Evolutionary conservation across 179 eudicot species (phyloP).

Genomic region (Beta macrorhiza): DNA sequence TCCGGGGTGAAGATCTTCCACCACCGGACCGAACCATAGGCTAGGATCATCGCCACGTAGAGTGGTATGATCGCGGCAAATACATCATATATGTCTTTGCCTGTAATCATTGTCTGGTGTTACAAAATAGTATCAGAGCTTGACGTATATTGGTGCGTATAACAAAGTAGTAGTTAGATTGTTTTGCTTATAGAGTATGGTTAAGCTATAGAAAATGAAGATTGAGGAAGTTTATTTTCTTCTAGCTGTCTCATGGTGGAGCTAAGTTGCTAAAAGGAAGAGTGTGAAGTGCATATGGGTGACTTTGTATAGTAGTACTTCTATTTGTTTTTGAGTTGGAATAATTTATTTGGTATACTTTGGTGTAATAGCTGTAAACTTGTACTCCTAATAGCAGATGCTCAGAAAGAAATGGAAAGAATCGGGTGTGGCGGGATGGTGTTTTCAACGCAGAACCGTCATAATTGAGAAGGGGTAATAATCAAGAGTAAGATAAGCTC

Average conservation of each 20-base stretch:
- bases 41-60: conserved; percentile 74
- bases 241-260: conserved; percentile 11
- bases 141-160: no score
- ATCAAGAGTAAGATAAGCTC: background rate
- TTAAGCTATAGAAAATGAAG: conserved; percentile 3
- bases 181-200: background rate
- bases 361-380: conserved; percentile 21
- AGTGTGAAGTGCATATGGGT: background rate
- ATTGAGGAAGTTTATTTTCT: background rate
- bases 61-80: conserved; percentile 60
- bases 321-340: background rate
- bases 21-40: conserved; percentile 76
- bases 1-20: conserved; percentile 80
- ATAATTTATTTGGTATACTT: background rate
- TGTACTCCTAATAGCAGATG: conserved; percentile 20
- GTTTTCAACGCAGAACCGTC: conserved; percentile 20
- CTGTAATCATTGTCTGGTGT: conserved; percentile 43
- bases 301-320: background rate
- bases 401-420: conserved; percentile 23
- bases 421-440: conserved; percentile 21
- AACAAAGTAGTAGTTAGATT: no score
- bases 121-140: conserved; percentile 16
- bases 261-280: background rate
- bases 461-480: background rate
- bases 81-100: conserved; percentile 68